These are phyloP conservation scores for Centella asiatica DNA, from an alignment of 129 eudicot genomes.

Conservation along the genomic window DNA sequence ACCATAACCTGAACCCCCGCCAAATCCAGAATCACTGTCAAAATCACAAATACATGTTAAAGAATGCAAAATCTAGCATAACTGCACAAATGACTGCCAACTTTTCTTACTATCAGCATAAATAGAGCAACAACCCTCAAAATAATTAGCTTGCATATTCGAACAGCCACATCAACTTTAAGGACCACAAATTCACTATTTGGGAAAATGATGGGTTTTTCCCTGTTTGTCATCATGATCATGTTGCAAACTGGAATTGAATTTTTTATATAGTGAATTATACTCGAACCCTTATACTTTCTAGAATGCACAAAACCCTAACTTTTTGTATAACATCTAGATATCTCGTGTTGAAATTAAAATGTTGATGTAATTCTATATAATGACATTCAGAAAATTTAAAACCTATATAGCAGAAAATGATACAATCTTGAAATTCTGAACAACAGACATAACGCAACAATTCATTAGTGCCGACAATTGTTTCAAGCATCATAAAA, in stretches of 20 bases:
- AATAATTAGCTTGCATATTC: neutral
- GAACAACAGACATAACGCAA: no score
- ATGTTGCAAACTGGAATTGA: no score
- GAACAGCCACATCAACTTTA: neutral
- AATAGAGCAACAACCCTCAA: neutral
- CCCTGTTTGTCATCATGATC: no score
- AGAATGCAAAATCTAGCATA: neutral
- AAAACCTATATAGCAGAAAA: no score
- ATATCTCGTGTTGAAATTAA: neutral
- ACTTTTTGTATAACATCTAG: neutral
- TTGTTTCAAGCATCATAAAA: no score
- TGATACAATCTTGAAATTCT: neutral
- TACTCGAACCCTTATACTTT: no score
- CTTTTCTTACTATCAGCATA: neutral
- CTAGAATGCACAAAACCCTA: no score
- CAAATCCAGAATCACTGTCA: conserved; percentile 81
- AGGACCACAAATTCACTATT: neutral
- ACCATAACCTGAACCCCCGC: conserved; percentile 35
- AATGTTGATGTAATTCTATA: no score
- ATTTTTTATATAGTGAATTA: no score
- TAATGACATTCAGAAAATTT: no score
- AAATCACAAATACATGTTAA: conserved; percentile 6
- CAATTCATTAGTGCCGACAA: no score
- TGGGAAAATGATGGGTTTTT: no score
- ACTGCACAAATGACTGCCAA: neutral